Evolutionary conservation across 2,329 filamentous ascomycete species (phyloP).

Genomic region (Aspergillus alliaceus): DNA sequence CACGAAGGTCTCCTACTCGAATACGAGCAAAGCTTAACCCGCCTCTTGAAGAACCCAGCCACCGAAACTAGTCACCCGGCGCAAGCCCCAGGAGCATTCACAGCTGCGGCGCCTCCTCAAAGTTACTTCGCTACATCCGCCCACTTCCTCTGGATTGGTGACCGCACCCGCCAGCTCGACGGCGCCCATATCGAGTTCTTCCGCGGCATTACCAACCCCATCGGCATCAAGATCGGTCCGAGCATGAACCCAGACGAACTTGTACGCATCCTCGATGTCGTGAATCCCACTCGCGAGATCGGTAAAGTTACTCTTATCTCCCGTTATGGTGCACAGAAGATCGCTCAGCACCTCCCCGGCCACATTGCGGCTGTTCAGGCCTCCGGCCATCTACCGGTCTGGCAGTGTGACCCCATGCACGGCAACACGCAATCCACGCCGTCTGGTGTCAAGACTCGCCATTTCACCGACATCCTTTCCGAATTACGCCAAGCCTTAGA

Average conservation of each 20-base stretch:
- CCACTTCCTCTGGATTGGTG: constrained; percentile 98
- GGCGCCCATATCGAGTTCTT: constrained; percentile 97
- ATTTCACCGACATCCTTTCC: constrained; percentile 84
- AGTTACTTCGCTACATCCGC: constrained; percentile 92
- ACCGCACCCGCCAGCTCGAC: constrained; percentile 89
- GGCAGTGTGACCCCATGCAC: constrained; percentile 99
- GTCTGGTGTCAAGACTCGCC: constrained; percentile 83
- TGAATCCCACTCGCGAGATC: constrained; percentile 78
- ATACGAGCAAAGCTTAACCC: constrained; percentile 86
- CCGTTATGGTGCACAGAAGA: constrained; percentile 80
- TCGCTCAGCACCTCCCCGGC: constrained; percentile 70
- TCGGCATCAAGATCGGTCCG: constrained; percentile 94
- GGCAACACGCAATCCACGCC: constrained; percentile 70
- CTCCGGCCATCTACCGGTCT: constrained; percentile 76
- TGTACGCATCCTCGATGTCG: constrained; percentile 73
- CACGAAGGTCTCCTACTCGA: constrained; percentile 93
- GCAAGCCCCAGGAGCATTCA: constrained; percentile 35
- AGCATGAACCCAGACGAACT: constrained; percentile 77
- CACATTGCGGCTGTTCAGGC: constrained; percentile 88
- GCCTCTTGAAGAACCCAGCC: constrained; percentile 67
- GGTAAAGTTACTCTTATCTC: constrained; percentile 97
- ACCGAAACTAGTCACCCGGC: constrained; percentile 9
- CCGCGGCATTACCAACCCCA: constrained; percentile 90
- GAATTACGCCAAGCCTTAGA: constrained; percentile 81
- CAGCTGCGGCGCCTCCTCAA: constrained; percentile 62